Conservation (phyloP, 805 yeast genomes). For the Candida tallmaniae region DNA sequence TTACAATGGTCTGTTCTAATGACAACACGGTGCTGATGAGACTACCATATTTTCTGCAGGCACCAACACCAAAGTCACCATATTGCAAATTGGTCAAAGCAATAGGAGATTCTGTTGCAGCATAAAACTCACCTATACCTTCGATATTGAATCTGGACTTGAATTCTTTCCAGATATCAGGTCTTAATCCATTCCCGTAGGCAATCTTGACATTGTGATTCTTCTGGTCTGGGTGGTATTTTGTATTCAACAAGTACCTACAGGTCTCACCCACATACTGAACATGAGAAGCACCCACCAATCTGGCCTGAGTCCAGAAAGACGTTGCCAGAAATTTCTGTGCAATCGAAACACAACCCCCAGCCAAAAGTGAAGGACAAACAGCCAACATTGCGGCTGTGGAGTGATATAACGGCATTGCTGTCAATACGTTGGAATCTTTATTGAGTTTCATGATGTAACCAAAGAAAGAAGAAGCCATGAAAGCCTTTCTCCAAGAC, state of each 20-base stretch:
- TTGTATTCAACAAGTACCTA: slow-evolving; percentile 70
- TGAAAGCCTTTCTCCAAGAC: slow-evolving; percentile 80
- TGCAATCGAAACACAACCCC: slow-evolving; percentile 74
- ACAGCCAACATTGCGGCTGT: slow-evolving; percentile 88
- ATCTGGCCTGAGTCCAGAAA: slow-evolving; percentile 84
- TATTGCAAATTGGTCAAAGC: slow-evolving; percentile 78
- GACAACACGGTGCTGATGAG: slow-evolving; percentile 49
- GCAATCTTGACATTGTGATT: slow-evolving; percentile 64
- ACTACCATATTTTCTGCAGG: slow-evolving; percentile 76
- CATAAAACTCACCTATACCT: slow-evolving; percentile 86
- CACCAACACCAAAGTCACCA: slow-evolving; percentile 81
- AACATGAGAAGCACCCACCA: slow-evolving; percentile 69
- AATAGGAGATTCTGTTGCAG: slow-evolving; percentile 89
- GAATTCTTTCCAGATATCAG: slow-evolving; percentile 82
- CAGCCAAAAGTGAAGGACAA: slow-evolving; percentile 58
- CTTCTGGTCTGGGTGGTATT: slow-evolving; percentile 60
- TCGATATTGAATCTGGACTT: slow-evolving; percentile 70
- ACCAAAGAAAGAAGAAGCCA: slow-evolving; percentile 70
- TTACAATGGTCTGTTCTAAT: slow-evolving; percentile 56
- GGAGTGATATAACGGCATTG: slow-evolving; percentile 95
- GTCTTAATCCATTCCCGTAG: slow-evolving; percentile 85
- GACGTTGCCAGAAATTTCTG: slow-evolving; percentile 78
- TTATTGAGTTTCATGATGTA: slow-evolving; percentile 56
- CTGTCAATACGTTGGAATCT: slow-evolving; percentile 65
- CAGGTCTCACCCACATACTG: slow-evolving; percentile 97